Evolutionary conservation across 148 eudicot species (phyloP), one percentile per base, ranked within the genome.

Genomic region (Limonium bicolor): DNA sequence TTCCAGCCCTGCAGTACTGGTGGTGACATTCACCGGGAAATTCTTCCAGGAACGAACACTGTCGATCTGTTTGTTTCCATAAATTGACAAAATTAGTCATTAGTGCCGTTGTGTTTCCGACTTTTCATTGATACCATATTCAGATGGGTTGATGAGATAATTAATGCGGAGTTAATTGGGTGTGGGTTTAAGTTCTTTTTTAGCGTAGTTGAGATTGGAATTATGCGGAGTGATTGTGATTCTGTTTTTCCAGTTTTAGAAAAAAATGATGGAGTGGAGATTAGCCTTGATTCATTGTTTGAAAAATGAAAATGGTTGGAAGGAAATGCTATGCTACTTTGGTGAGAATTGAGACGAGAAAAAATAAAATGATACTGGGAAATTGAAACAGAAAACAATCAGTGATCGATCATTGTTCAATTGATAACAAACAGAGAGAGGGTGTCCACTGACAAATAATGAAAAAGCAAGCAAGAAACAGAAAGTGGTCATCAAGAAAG

Each of bases 61-160:
- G n/a, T n/a, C n/a, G n/a, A n/a, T n/a, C n/a, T n/a, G n/a, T n/a
- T n/a, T n/a, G n/a, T n/a, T n/a, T n/a, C n/a, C n/a, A n/a, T n/a
- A n/a, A n/a, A n/a, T n/a, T n/a, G n/a, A n/a, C n/a, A n/a, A n/a
- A n/a, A 12, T 20, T 4, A 21, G 46, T 31, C 7, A 13, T 32
- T 23, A 6, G 1, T 40, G 35, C 2, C 21, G 39, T 21, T 12
- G 33, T 26, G 32, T 34, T 15, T 26, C 16, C 7, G 36, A 47
- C 71, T 66, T 56, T 60, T 54, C 53, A 66, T 20, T 8, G 30
- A 24, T 19, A 46, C 18, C 29, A 9, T 17, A 15, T 15, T 1
- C 51, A 16, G 0, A 8, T 21, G 24, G 14, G 8, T n/a, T 25
- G 24, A n/a, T 5, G 5, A 20, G 7, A 19, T 19, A 24, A 42